phyloP scores from a whole-genome alignment of 345 rosid species.

The Eucalyptus regnans region DNA sequence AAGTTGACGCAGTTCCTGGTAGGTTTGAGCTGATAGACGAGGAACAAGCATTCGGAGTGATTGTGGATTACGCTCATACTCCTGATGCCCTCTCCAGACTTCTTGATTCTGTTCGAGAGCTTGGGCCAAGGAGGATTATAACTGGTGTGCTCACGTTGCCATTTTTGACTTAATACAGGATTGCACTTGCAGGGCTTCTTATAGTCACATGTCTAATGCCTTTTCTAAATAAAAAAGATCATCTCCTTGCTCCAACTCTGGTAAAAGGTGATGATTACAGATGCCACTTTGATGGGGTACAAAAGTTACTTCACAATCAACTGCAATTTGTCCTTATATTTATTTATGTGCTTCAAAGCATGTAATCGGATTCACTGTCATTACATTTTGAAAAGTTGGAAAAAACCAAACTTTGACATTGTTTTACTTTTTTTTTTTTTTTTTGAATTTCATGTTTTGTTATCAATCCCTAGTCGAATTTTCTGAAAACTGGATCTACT shows the following conservation, averaged over 20 bases:
- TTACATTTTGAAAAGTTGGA: neutral
- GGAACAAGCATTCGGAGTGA: constrained; percentile 91
- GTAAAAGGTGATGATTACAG: neutral
- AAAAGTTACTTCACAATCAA: neutral
- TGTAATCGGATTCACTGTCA: neutral
- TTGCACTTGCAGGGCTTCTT: neutral
- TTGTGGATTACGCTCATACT: constrained; percentile 77
- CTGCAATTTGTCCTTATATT: neutral
- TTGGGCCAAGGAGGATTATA: constrained; percentile 70
- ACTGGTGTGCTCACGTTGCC: constrained; percentile 44
- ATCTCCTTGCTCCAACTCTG: neutral
- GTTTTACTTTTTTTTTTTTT: neutral
- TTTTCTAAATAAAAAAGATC: neutral
- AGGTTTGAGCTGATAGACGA: constrained; percentile 92
- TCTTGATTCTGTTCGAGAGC: constrained; percentile 85
- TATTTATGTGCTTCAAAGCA: neutral
- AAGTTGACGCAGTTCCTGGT: constrained; percentile 91
- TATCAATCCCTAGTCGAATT: neutral
- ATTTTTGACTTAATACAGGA: neutral
- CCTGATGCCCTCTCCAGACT: constrained; percentile 81
- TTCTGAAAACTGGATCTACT: neutral
- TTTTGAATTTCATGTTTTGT: neutral
- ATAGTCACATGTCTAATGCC: neutral
- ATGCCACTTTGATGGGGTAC: neutral
- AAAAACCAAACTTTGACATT: neutral